Percentiles rank a stretch among this genome's conserved stretches.
phyloP scores from a whole-genome alignment of 202 grass and related monocot species.

The Brachypodium distachyon region DNA sequence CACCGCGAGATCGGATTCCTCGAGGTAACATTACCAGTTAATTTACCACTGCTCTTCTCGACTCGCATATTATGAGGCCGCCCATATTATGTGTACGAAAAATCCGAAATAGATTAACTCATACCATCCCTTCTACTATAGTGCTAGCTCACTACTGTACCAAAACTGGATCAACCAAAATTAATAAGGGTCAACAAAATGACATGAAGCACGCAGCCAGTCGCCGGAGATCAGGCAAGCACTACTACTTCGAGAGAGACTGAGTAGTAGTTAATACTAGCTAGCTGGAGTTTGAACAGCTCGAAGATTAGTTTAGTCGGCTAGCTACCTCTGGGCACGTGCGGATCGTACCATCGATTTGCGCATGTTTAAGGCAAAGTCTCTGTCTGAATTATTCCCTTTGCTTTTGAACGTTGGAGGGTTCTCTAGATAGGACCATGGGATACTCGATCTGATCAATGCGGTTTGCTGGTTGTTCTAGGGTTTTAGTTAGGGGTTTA shows the following conservation, averaged over 20 bases:
- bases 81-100: too few relatives aligned
- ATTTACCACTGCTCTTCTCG: too few relatives aligned
- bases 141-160: neutral
- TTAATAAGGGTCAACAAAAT: neutral
- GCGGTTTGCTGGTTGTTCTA: neutral
- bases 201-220: neutral
- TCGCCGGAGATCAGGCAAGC: neutral
- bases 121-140: too few relatives aligned
- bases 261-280: neutral
- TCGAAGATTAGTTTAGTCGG: neutral
- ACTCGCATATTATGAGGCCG: neutral
- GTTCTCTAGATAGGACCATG: neutral
- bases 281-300: neutral
- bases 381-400: slow-evolving; percentile 16
- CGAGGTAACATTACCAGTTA: too few relatives aligned
- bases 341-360: slow-evolving; percentile 38
- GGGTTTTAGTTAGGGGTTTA: neutral
- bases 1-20: slow-evolving; percentile 78
- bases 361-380: slow-evolving; percentile 7
- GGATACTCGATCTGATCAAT: neutral
- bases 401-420: slow-evolving; percentile 7
- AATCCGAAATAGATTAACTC: too few relatives aligned
- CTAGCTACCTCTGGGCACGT: slow-evolving; percentile 27
- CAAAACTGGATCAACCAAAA: too few relatives aligned
- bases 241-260: neutral